Evolutionary conservation across 345 rosid species (phyloP).

Genomic region (Noccaea caerulescens): DNA sequence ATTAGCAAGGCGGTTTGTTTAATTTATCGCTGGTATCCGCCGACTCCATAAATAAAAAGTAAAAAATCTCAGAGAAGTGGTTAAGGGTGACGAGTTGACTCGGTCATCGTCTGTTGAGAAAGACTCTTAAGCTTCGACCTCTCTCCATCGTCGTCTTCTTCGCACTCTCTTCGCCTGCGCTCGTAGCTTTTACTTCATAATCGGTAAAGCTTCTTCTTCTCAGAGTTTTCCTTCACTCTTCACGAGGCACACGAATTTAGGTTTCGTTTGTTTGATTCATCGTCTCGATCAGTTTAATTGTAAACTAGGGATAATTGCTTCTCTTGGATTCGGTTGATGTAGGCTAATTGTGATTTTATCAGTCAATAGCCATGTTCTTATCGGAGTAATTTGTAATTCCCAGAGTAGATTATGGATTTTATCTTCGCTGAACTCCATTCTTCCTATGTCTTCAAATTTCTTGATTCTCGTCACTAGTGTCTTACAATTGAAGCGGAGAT

Average conservation of each 20-base stretch:
- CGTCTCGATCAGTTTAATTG: background rate
- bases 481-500: background rate
- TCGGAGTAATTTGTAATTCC: background rate
- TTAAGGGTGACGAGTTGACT: slow-evolving; percentile 8
- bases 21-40: slow-evolving; percentile 21
- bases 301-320: background rate
- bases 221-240: background rate
- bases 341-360: background rate
- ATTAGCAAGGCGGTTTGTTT: background rate
- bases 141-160: slow-evolving; percentile 17
- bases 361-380: background rate
- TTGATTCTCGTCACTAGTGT: background rate
- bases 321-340: background rate
- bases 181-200: background rate
- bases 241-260: background rate
- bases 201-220: slow-evolving; percentile 3
- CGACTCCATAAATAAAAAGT: background rate
- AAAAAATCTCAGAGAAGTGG: background rate
- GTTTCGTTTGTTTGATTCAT: slow-evolving; percentile 8
- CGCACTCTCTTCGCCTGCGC: background rate
- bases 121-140: background rate
- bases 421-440: background rate
- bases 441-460: background rate
- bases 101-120: slow-evolving; percentile 21
- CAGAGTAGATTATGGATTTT: slow-evolving; percentile 1